Evolutionary conservation across 2,329 filamentous ascomycete species (phyloP).

Genomic region (Macrophomina pseudophaseolina): DNA sequence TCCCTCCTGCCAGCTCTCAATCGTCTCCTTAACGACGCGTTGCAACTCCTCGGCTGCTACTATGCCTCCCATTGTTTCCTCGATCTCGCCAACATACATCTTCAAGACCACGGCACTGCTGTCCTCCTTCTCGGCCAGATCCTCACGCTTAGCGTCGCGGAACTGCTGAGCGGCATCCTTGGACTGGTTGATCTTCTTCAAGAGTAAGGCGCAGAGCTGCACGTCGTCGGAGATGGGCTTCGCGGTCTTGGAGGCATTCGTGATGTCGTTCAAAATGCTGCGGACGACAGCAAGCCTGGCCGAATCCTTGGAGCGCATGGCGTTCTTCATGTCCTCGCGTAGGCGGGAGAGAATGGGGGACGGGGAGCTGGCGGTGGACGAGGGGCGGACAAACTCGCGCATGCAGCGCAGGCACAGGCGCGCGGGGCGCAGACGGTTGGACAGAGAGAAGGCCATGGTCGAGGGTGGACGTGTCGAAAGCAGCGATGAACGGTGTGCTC

Average conservation of each 20-base stretch:
- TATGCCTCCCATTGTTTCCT: conserved; percentile 44
- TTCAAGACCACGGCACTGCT: conserved; percentile 68
- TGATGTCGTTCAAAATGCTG: conserved; percentile 69
- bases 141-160: conserved; percentile 65
- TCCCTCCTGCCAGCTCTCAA: conserved; percentile 52
- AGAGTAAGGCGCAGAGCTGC: conserved; percentile 70
- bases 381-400: conserved; percentile 28
- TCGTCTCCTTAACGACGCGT: conserved; percentile 56
- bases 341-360: conserved; percentile 51
- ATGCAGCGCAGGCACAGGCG: conserved; percentile 34
- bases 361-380: conserved; percentile 31
- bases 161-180: conserved; percentile 69
- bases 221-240: conserved; percentile 73
- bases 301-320: conserved; percentile 56
- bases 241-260: conserved; percentile 76
- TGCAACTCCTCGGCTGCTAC: conserved; percentile 65
- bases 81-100: conserved; percentile 66
- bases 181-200: conserved; percentile 64
- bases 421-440: conserved; percentile 19
- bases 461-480: background rate
- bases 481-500: background rate
- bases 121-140: conserved; percentile 74
- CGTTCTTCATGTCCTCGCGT: conserved; percentile 52
- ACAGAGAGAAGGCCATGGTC: conserved; percentile 21
- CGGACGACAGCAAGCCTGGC: conserved; percentile 72